Evolutionary conservation across 768 basidiomycete genomes (phyloP).

Genomic region (Rhodocollybia butyracea): DNA sequence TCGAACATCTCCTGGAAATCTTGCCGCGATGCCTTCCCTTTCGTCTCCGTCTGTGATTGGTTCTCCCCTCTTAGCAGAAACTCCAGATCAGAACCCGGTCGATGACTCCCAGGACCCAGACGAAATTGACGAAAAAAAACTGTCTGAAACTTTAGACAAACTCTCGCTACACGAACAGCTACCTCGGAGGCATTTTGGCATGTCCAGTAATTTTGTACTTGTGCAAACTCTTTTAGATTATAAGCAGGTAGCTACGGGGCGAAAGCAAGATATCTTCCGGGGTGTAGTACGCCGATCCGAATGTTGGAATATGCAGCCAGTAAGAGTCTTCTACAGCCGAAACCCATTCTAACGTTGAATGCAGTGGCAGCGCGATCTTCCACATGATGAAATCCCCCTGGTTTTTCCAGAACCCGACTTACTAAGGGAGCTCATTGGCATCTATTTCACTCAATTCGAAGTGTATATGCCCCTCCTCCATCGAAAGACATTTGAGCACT

Average conservation of each 20-base stretch:
- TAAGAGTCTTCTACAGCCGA: not conserved
- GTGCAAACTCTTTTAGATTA: not conserved
- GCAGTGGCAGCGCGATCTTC: constrained; percentile 1
- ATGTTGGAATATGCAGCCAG: not conserved
- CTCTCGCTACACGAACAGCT: not conserved
- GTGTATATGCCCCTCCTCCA: constrained; percentile 65
- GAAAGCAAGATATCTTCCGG: not conserved
- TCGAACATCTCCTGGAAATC: not conserved
- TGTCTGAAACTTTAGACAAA: not conserved
- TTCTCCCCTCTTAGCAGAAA: not conserved
- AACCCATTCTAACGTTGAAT: not conserved
- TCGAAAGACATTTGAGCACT: constrained; percentile 62
- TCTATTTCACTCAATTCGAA: constrained; percentile 63
- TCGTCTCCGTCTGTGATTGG: not conserved
- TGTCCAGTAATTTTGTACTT: not conserved
- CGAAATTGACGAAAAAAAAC: not conserved
- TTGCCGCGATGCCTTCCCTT: not conserved
- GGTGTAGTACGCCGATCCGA: not conserved
- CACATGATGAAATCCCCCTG: not conserved
- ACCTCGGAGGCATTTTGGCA: not conserved
- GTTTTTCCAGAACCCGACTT: constrained; percentile 55
- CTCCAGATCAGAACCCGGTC: not conserved
- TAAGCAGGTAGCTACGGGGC: not conserved
- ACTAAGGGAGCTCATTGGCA: constrained; percentile 48
- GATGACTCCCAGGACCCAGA: not conserved